These are phyloP conservation scores for Candida glucosophila DNA, from an alignment of 1,139 yeast species.

Conservation along the genomic window DNA sequence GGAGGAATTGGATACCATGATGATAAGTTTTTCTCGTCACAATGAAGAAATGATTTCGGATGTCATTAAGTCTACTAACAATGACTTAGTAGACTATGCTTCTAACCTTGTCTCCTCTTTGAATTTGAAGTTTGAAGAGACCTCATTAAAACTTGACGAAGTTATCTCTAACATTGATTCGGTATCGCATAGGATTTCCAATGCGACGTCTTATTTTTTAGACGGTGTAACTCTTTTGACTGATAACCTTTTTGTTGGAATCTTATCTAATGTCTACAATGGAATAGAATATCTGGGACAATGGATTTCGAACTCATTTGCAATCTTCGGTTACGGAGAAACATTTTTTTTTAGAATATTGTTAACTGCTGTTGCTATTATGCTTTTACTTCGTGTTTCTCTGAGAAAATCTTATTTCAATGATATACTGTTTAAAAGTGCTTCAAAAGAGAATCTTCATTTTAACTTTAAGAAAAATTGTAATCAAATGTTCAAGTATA, in stretches of 20 bases:
- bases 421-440: no score
- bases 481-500: no score
- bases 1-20: slow-evolving; percentile 5
- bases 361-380: no score
- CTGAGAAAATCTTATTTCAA: no score
- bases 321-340: no score
- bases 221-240: slow-evolving; percentile 4
- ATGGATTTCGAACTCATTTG: neutral
- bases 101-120: slow-evolving; percentile 5
- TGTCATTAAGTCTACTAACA: slow-evolving; percentile 2
- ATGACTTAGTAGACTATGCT: slow-evolving; percentile 5
- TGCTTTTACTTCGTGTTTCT: no score
- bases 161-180: slow-evolving; percentile 5
- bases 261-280: neutral
- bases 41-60: slow-evolving; percentile 4
- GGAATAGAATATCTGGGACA: neutral
- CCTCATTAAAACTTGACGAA: slow-evolving; percentile 6
- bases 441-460: no score
- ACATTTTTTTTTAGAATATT: no score
- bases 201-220: slow-evolving; percentile 4
- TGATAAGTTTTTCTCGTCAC: slow-evolving; percentile 4
- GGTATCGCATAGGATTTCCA: slow-evolving; percentile 4
- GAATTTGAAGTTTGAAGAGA: slow-evolving; percentile 6
- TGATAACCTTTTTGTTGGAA: slow-evolving; percentile 2
- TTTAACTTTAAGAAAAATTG: no score